Conservation (phyloP, 139 green algal genomes). For the Eudorina sp. region DNA sequence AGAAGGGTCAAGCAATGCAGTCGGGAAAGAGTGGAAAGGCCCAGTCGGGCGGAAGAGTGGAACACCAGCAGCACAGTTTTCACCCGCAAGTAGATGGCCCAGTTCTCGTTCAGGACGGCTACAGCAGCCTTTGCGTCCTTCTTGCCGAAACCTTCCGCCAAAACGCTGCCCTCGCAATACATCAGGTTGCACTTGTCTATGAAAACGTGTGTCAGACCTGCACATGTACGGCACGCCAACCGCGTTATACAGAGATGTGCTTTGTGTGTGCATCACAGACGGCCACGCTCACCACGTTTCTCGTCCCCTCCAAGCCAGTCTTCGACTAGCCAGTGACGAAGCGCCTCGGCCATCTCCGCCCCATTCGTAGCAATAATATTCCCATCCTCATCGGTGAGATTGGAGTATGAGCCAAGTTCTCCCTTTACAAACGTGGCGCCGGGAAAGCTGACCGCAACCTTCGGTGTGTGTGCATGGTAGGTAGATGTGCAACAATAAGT, state of each 20-base stretch:
- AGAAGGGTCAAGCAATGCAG: too few species aligned
- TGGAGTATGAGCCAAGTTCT: background rate
- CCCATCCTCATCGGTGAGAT: background rate
- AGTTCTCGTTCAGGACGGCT: conserved; percentile 23
- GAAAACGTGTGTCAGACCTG: conserved; percentile 20
- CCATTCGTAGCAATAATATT: background rate
- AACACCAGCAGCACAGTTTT: too few species aligned
- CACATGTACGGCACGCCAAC: background rate
- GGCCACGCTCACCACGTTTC: background rate
- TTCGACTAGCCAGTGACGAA: conserved; percentile 12
- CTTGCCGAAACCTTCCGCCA: conserved; percentile 7
- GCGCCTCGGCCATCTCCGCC: conserved; percentile 25
- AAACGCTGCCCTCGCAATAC: background rate
- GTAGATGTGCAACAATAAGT: background rate
- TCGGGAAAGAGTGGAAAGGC: too few species aligned
- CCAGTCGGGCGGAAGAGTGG: too few species aligned
- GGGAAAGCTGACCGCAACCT: conserved; percentile 35
- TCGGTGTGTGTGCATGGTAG: background rate
- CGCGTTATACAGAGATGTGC: too few species aligned
- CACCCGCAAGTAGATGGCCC: conserved; percentile 27
- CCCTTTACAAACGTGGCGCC: conserved; percentile 30
- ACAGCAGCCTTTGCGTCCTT: background rate
- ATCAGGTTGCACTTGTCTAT: conserved; percentile 21
- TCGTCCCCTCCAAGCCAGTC: conserved; percentile 9
- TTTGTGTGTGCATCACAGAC: too few species aligned